Evolutionary conservation across 176 grass and related monocot genomes (phyloP), one percentile per base, ranked within the genome.

Genomic region (Avena sativa): DNA sequence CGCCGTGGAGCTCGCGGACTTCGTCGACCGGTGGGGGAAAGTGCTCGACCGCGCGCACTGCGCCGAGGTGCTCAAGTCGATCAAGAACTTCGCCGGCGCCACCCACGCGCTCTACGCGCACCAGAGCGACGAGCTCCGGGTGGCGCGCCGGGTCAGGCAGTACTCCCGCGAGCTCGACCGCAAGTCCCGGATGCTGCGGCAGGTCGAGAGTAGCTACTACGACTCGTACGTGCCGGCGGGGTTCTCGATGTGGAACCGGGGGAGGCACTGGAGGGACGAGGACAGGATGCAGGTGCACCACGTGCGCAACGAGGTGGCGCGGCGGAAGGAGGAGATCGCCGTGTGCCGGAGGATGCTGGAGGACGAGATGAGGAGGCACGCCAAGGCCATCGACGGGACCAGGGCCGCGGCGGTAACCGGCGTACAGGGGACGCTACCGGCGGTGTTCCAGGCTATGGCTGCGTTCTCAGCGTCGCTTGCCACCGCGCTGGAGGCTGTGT

Each of bases 321-420:
- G 91, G 74, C 83, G 83, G 46, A 89, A 79, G 82, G 85, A 84
- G 20, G 94, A 95, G 79, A 89, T 93, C 17, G 67, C 81, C 1
- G 63, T 71, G 5, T 93, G 84, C 87, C 25, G 82, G 58, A 85
- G 86, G 83, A 62, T 20, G 85, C 87, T 89, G 74, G 94, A 89
- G 87, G 94, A 93, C 65, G 94, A 95, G 84, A 95, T 93, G 89
- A 66, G 79, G 26, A 93, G 89, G 78, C 91, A 95, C 47, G 89
- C 87, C 28, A 88, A 91, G 89, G 89, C 94, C 62, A 90, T 95
- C 51, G 94, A 93, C 71, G 86, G 88, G 2, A 95, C 91, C 0
- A 89, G 91, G 55, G 59, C 85, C 2, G 76, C 90, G 34, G 87
- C 89, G n/a, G 86, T 93, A 38, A 89, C 71, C 85, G 68, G 83